Evolutionary conservation across 805 yeast genomes (phyloP).

Genomic region (Metschnikowia similis): DNA sequence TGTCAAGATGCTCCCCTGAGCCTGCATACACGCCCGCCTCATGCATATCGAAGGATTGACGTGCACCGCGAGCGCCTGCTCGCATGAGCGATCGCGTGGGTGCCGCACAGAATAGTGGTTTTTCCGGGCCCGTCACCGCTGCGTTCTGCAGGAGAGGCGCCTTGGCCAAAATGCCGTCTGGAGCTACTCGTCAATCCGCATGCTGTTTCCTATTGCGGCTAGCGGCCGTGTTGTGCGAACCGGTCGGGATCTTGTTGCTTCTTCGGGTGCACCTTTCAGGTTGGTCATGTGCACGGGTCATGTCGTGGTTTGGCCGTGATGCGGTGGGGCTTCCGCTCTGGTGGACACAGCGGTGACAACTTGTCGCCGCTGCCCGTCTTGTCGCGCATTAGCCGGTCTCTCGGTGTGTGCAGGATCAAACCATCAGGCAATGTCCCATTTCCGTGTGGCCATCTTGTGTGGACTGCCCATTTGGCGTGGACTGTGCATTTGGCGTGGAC

Average conservation of each 20-base stretch:
- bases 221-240: neutral
- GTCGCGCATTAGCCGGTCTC: too few species aligned
- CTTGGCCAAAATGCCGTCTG: neutral
- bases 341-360: too few species aligned
- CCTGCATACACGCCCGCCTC: neutral
- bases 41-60: too few species aligned
- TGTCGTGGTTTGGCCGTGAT: too few species aligned
- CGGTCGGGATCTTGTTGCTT: neutral
- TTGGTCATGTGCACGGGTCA: too few species aligned
- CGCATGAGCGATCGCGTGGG: neutral
- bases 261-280: too few species aligned
- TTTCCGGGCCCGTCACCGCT: neutral
- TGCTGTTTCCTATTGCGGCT: neutral
- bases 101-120: neutral
- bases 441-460: too few species aligned
- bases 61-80: neutral
- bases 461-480: too few species aligned
- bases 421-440: neutral
- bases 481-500: too few species aligned
- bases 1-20: slow-evolving; percentile 1
- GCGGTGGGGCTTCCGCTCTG: too few species aligned
- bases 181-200: too few species aligned
- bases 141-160: neutral
- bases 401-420: neutral
- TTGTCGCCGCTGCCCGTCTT: too few species aligned